Base-by-base conservation (phyloP, 208 protist genomes). In the Acanthamoeba lenticulata region DNA sequence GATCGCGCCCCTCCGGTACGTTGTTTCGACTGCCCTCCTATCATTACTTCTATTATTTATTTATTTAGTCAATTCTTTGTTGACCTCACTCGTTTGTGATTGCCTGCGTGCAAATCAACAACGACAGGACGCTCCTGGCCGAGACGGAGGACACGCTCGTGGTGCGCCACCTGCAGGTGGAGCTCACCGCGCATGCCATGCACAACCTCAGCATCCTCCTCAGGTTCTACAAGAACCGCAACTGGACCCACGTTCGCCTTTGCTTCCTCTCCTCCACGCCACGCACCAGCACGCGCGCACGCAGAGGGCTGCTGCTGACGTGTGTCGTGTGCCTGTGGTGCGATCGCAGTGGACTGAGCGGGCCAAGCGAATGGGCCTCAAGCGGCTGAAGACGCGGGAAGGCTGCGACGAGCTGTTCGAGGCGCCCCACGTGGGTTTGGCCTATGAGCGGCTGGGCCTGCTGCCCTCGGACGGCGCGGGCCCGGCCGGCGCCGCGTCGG, bases 381-480 rank as follows among this genome's bases (percentile, higher is more conserved):
- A 79, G 38, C 7, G 24, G 36, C 13, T 79, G 38, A 38, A 45
- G 24, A 79, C 69, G 4, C 69, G 69, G 5, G 69, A 79, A 29
- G 69, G 69, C 15, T 79, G 69, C 34, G 69, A 79, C 24, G 69
- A 79, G 69, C 69, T 79, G 36, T 79, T 79, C 69, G 69, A 79
- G 36, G 69, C 69, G 36, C 69, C 38, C 34, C 69, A 79, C 36
- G 11, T 79, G 38, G 69, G 69, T 0, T 1, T 79, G 24, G 69
- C 69, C 69, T 79, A 79, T 36, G 69, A 79, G 36, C 5, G 17
- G 36, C 38, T 79, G 69, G 69, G 69, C 69, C 36, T 79, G 1
- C 69, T 79, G 15, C 69, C 69, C 19, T 17, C 34, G 3, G 69
- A 79, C 19, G 69, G 69, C 38, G 11, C 57, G 7, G 1, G n/a